Percentiles rank a stretch among this genome's conserved stretches.
Evolutionary conservation across 1,284 basidiomycete genomes (phyloP).

Genomic region (Tremellales sp.): DNA sequence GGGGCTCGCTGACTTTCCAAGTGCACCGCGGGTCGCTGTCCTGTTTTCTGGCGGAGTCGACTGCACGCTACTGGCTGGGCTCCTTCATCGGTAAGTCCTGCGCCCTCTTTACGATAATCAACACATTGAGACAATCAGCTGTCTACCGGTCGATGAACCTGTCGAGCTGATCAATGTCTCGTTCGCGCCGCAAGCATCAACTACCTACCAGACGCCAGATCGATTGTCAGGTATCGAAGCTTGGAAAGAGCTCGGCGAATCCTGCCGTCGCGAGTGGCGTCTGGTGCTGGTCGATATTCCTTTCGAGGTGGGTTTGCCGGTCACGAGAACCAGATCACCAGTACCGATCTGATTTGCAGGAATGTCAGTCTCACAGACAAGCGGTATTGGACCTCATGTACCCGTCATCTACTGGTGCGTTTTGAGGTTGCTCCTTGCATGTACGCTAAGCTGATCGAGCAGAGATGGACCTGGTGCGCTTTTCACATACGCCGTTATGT

Average conservation of each 20-base stretch:
- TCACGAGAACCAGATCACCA: no score
- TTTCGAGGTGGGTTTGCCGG: conserved; percentile 60
- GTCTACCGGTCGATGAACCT: conserved; percentile 66
- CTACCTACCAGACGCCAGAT: conserved; percentile 69
- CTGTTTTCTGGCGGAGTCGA: conserved; percentile 97
- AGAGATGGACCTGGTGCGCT: conserved; percentile 83
- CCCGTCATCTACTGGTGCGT: conserved; percentile 59
- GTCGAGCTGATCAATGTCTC: conserved; percentile 95
- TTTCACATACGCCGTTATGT: neutral
- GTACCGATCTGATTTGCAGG: conserved; percentile 50
- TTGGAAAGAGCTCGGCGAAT: conserved; percentile 64
- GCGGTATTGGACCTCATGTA: conserved; percentile 71
- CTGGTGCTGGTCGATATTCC: conserved; percentile 87
- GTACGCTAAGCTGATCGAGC: conserved; percentile 12
- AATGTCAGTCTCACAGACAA: conserved; percentile 59
- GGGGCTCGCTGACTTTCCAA: conserved; percentile 4
- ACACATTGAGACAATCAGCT: conserved; percentile 49
- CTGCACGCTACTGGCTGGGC: conserved; percentile 73
- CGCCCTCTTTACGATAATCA: conserved; percentile 36
- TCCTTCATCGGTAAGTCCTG: conserved; percentile 64
- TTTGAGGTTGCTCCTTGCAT: neutral
- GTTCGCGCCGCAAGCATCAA: conserved; percentile 52
- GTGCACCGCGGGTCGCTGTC: conserved; percentile 65
- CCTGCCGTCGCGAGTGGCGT: conserved; percentile 81
- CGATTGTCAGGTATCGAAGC: conserved; percentile 74